Base-by-base conservation (phyloP, 225 moss, liverwort and hornwort genomes). In the Pseudoscleropodium purum region DNA sequence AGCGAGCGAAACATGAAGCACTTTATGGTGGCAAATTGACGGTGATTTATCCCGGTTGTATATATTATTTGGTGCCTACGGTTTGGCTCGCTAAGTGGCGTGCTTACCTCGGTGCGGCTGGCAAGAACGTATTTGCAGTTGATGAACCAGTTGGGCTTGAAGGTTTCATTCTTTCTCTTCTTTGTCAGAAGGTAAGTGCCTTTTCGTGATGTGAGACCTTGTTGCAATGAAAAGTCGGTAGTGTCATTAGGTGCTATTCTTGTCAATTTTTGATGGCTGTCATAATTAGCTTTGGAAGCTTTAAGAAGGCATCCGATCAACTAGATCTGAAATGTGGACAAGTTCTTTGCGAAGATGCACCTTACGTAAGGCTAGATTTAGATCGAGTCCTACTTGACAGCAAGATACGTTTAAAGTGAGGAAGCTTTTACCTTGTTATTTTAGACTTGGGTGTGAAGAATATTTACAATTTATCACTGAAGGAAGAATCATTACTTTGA, bases 81-180 rank as follows among this genome's bases (percentile, higher is more conserved):
- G 90, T 94, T 83, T 99, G 99, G 99, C 95, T 99, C 41, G 87
- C 85, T 84, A 93, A 96, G 88, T 99, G 99, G 99, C 95, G 99
- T 86, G 89, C 95, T 79, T 99, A 97, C 82, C 91, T 99, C 49
- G 96, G 97, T 85, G 99, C 99, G 60, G 96, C 97, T 93, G 99
- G 99, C 89, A 99, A 99, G 91, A 99, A 99, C 59, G 91, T 99
- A 34, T 89, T 99, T 81, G 95, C 94, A 70, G 96, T 99, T 85
- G 97, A 99, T 86, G 99, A 97, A 93, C 99, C 99, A 88, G 91
- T 97, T 95, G 99, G 99, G 67, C 96, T 99, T 85, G 99, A 99
- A 93, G 99, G 96, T 84, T 95, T 96, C 90, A 94, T 99, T 92
- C 94, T 99, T 72, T 99, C 99, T 91, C 99, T 99, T 79, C 97